Percentiles rank a stretch among this genome's conserved stretches.
Conservation (phyloP, 768 basidiomycete species). For the Tricholoma sp. region DNA sequence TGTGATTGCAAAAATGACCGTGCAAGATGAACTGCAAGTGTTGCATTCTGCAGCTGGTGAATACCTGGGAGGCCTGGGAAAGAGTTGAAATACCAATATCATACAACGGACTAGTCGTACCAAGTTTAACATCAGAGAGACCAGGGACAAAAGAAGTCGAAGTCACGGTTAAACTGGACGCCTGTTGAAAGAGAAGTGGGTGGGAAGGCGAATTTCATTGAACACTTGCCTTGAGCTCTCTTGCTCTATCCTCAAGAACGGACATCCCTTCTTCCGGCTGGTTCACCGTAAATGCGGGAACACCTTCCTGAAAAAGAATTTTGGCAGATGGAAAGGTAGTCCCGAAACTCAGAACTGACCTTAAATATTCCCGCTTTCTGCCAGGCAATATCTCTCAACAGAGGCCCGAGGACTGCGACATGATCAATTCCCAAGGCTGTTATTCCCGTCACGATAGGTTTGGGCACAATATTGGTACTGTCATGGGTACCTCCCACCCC, state of each 20-base stretch:
- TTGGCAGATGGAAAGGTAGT: constrained; percentile 2
- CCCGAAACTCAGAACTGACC: constrained; percentile 29
- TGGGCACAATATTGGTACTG: constrained; percentile 92
- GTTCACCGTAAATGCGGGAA: constrained; percentile 79
- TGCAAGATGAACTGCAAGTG: constrained; percentile 73
- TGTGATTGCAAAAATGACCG: constrained; percentile 51
- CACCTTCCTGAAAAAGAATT: constrained; percentile 49
- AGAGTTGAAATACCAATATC: background rate
- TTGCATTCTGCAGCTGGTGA: constrained; percentile 88
- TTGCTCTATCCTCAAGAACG: constrained; percentile 63
- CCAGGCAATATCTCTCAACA: constrained; percentile 83
- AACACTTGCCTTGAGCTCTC: constrained; percentile 54
- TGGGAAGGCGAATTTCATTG: background rate
- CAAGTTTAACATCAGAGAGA: constrained; percentile 55
- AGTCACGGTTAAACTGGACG: constrained; percentile 65
- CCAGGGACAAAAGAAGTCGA: constrained; percentile 36
- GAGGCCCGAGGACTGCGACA: constrained; percentile 80
- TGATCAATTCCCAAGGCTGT: constrained; percentile 93
- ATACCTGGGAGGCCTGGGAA: constrained; percentile 70
- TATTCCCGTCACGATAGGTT: constrained; percentile 85
- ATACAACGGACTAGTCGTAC: constrained; percentile 28
- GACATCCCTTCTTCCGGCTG: constrained; percentile 68
- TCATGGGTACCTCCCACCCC: constrained; percentile 94
- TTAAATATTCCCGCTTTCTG: constrained; percentile 99
- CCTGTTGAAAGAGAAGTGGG: constrained; percentile 30